Conservation (phyloP, 495 filamentous ascomycete genomes). For the Penicillium goetzii region DNA sequence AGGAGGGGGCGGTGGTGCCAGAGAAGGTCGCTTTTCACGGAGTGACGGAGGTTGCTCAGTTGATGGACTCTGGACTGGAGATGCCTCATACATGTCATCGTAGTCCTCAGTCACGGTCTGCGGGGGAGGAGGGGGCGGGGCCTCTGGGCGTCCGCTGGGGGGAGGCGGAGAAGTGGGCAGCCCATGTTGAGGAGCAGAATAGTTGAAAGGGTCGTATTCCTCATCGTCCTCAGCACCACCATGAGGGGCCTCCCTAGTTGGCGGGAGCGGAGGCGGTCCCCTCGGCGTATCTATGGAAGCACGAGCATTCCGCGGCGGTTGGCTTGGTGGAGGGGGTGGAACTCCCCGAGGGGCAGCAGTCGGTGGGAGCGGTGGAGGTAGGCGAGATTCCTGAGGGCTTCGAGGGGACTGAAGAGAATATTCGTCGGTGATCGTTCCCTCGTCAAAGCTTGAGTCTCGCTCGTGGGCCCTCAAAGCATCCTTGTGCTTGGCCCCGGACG, state of each 20-base stretch:
- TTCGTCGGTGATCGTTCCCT: slow-evolving; percentile 57
- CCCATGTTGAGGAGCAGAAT: slow-evolving; percentile 54
- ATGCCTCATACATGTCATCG: slow-evolving; percentile 57
- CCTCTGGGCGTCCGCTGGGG: slow-evolving; percentile 32
- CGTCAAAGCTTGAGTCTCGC: slow-evolving; percentile 72
- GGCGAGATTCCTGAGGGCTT: slow-evolving; percentile 51
- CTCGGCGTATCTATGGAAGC: slow-evolving; percentile 72
- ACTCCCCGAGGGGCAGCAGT: slow-evolving; percentile 53
- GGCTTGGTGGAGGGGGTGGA: slow-evolving; percentile 57
- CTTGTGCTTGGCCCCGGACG: slow-evolving; percentile 83
- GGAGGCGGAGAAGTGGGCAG: slow-evolving; percentile 30
- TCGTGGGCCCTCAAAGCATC: slow-evolving; percentile 87
- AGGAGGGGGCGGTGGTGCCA: slow-evolving; percentile 37
- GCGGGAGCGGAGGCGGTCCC: slow-evolving; percentile 62
- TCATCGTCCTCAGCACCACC: slow-evolving; percentile 59
- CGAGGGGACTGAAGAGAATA: slow-evolving; percentile 51
- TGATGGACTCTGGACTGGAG: slow-evolving; percentile 51
- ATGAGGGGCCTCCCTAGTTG: slow-evolving; percentile 41
- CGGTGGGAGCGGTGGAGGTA: slow-evolving; percentile 64
- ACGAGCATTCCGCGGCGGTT: slow-evolving; percentile 50
- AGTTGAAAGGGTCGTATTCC: slow-evolving; percentile 76
- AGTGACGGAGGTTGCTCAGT: slow-evolving; percentile 50
- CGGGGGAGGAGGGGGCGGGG: slow-evolving; percentile 36
- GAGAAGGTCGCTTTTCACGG: slow-evolving; percentile 34
- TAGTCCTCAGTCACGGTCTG: slow-evolving; percentile 42